Percentiles rank a stretch among this genome's conserved stretches.
These are phyloP conservation scores for Fraxinus greggii DNA, from an alignment of 305 asterid species.

Conservation along the genomic window DNA sequence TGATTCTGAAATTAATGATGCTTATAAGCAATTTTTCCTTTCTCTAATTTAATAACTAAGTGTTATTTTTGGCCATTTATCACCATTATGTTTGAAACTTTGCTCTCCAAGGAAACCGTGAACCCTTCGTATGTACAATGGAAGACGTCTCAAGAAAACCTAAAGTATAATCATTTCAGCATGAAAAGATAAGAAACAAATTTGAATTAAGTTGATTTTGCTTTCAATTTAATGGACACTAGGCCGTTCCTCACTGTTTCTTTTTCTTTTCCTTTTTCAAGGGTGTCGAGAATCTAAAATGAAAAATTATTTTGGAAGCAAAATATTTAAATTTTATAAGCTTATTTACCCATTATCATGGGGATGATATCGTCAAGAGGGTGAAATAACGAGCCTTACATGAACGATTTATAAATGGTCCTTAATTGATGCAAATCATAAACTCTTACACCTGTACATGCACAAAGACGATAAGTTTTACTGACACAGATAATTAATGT, in stretches of 20 bases:
- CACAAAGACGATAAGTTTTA: not conserved
- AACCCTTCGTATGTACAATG: not conserved
- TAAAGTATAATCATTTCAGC: not conserved
- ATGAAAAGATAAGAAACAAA: not conserved
- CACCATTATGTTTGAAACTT: not conserved
- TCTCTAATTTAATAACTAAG: not conserved
- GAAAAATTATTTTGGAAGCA: not conserved
- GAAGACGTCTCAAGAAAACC: not conserved
- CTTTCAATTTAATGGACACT: not conserved
- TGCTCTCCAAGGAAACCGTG: not conserved
- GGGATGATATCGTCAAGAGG: not conserved
- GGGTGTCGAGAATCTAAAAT: not conserved
- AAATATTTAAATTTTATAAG: not conserved
- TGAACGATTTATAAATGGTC: conserved; percentile 22
- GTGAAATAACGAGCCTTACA: not conserved
- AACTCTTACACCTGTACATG: conserved; percentile 14
- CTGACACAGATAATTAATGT: conserved; percentile 22
- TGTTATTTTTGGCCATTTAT: not conserved
- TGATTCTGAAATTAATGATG: not conserved
- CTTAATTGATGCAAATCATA: conserved; percentile 22
- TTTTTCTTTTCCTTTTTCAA: not conserved
- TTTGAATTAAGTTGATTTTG: not conserved
- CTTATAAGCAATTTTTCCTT: not conserved
- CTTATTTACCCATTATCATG: not conserved
- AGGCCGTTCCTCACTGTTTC: not conserved